phyloP scores from a whole-genome alignment of 495 filamentous ascomycete genomes.

The Xylaria flabelliformis region DNA sequence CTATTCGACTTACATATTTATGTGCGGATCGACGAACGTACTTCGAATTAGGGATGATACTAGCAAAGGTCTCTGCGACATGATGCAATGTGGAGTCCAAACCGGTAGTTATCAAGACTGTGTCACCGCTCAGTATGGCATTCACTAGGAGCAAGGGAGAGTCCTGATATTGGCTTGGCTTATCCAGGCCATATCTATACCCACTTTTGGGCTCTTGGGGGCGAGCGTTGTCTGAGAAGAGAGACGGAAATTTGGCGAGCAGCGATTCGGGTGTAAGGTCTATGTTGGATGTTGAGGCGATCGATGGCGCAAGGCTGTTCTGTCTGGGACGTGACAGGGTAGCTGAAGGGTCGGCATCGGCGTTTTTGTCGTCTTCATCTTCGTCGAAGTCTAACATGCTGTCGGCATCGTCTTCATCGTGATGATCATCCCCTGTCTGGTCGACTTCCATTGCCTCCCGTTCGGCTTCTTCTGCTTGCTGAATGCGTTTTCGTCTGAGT shows the following conservation, averaged over 20 bases:
- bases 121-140: not conserved
- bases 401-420: constrained; percentile 67
- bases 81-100: constrained; percentile 84
- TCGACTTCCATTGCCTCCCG: constrained; percentile 46
- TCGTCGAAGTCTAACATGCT: constrained; percentile 71
- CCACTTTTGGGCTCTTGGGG: constrained; percentile 64
- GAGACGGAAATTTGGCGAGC: constrained; percentile 76
- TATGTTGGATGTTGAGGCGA: constrained; percentile 68
- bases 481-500: constrained; percentile 68
- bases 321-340: constrained; percentile 51
- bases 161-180: not conserved
- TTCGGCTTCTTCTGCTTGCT: constrained; percentile 61
- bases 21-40: constrained; percentile 88
- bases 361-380: constrained; percentile 42
- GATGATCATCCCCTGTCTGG: constrained; percentile 45
- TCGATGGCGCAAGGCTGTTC: constrained; percentile 57
- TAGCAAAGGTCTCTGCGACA: constrained; percentile 76
- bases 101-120: constrained; percentile 84
- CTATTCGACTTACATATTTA: constrained; percentile 52
- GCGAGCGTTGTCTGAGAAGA: constrained; percentile 69
- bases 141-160: not conserved
- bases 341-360: constrained; percentile 49
- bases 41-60: constrained; percentile 80
- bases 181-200: not conserved
- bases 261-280: constrained; percentile 73